Percentiles rank a stretch among this genome's conserved stretches.
phyloP scores from a whole-genome alignment of 768 basidiomycete genomes.

The Agrocybe praecox region DNA sequence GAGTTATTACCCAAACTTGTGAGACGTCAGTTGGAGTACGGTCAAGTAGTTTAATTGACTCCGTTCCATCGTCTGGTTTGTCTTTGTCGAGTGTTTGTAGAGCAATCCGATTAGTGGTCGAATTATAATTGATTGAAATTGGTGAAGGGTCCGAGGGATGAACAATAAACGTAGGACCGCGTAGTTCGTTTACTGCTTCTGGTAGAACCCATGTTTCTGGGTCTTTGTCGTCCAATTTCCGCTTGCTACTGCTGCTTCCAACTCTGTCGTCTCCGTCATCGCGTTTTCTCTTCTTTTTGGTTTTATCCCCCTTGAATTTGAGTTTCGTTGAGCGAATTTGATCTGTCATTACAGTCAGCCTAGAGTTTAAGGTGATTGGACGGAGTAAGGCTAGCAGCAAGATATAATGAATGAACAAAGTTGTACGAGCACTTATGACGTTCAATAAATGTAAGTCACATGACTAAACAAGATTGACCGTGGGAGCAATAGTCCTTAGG shows the following conservation, averaged over 20 bases:
- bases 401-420: neutral
- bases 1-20: constrained; percentile 91
- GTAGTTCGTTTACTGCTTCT: constrained; percentile 70
- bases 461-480: constrained; percentile 27
- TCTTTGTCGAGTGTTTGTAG: constrained; percentile 67
- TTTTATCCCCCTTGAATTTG: constrained; percentile 89
- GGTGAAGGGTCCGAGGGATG: constrained; percentile 83
- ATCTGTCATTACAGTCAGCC: constrained; percentile 28
- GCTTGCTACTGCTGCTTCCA: constrained; percentile 47
- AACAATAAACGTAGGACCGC: constrained; percentile 84
- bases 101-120: constrained; percentile 74
- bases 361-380: neutral
- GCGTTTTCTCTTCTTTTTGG: constrained; percentile 79
- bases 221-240: constrained; percentile 60
- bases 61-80: constrained; percentile 41
- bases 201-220: constrained; percentile 83
- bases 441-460: constrained; percentile 34
- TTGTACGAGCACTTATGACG: no score
- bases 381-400: no score
- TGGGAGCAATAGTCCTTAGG: constrained; percentile 33
- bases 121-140: constrained; percentile 76
- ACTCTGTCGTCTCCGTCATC: constrained; percentile 53
- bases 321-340: constrained; percentile 72
- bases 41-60: constrained; percentile 52
- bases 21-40: constrained; percentile 79